Evolutionary conservation across 2,329 filamentous ascomycete species (phyloP).

Genomic region (Orbilia javanica): DNA sequence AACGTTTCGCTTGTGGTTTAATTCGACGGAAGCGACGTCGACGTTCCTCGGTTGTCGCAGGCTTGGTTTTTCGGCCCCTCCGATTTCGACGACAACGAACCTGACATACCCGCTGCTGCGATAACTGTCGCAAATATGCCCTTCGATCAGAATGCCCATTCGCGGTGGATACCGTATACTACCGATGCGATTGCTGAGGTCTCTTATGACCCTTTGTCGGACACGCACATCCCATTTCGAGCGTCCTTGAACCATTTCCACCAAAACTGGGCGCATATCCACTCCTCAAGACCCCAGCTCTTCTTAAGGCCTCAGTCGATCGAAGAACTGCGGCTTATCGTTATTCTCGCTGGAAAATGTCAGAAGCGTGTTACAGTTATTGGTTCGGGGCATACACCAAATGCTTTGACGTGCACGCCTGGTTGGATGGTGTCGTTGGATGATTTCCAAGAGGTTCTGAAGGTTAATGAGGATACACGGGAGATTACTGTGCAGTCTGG

Average conservation of each 20-base stretch:
- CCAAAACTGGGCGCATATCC: constrained; percentile 94
- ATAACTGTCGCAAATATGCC: constrained; percentile 24
- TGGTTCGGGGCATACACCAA: constrained; percentile 93
- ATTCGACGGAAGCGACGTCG: neutral
- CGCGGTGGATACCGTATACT: constrained; percentile 58
- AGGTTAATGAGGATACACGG: constrained; percentile 75
- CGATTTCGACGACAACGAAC: neutral
- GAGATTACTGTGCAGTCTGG: constrained; percentile 86
- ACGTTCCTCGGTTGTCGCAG: neutral
- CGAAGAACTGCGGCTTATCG: constrained; percentile 83
- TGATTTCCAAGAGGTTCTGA: constrained; percentile 78
- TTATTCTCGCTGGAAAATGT: constrained; percentile 83
- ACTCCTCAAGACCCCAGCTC: constrained; percentile 87
- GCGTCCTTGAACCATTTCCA: constrained; percentile 80
- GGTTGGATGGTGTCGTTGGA: constrained; percentile 93
- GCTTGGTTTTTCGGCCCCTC: neutral
- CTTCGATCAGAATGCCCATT: constrained; percentile 63
- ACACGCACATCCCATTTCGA: constrained; percentile 76
- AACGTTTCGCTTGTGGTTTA: neutral
- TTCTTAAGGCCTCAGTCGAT: constrained; percentile 87
- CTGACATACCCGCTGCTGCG: neutral
- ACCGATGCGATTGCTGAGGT: constrained; percentile 59
- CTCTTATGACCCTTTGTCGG: constrained; percentile 60
- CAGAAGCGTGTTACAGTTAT: constrained; percentile 84
- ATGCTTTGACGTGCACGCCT: constrained; percentile 84